Evolutionary conservation across 495 filamentous ascomycete genomes (phyloP), one percentile per base, ranked within the genome.

Genomic region (Aspergillus mulundensis): DNA sequence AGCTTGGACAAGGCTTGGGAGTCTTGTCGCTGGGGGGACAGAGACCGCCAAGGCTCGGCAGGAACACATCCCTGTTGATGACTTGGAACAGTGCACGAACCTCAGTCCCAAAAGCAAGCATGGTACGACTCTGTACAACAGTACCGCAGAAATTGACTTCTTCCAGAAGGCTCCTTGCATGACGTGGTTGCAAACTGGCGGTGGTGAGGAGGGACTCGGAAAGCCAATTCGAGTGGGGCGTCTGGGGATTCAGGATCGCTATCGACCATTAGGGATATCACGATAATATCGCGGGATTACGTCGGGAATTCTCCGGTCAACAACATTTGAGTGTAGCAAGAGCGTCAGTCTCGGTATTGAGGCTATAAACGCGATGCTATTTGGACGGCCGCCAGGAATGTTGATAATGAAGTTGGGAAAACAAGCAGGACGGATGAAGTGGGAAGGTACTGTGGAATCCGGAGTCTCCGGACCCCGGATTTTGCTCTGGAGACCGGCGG

Each of bases 1-100:
- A 16, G n/a, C 46, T 50, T 50, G 46, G 46, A 36, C 25, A 50
- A 50, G 19, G 46, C 46, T 50, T 50, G 46, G 24, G 14, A 21
- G 28, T 50, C 46, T 50, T 50, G 46, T 50, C 16, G 15, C 34
- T 8, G 24, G 18, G 28, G 5, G 10, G 46, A n/a, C 45, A 14
- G 6, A 28, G 24, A 14, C 3, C 43, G 21, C 30, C 16, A 30
- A 38, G 30, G 10, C 46, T 36, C n/a, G 28, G 30, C 30, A 21
- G 16, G 46, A 50, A 36, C 30, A 36, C 32, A 36, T 6, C 46
- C 7, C 7, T 15, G 21, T 21, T 1, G 6, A 25, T 21, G 28
- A 12, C 21, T n/a, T n/a, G n/a, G n/a, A n/a, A n/a, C n/a, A n/a
- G n/a, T n/a, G n/a, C n/a, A n/a, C n/a, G n/a, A n/a, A 40, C 5